phyloP scores from a whole-genome alignment of 495 filamentous ascomycete species.

The Aspergillus kassunensis region DNA sequence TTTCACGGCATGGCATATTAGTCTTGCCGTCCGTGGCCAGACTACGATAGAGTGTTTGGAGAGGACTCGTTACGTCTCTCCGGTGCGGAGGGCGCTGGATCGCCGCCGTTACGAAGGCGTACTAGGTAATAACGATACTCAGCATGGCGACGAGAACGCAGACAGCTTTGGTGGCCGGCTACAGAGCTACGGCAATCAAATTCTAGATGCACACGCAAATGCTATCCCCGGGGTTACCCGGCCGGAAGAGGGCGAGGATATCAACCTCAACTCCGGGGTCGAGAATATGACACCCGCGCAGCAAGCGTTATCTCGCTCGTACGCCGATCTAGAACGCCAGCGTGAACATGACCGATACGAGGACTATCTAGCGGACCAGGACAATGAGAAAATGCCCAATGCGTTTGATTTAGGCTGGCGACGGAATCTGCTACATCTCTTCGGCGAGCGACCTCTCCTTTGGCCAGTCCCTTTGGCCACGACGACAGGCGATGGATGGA shows the following conservation, averaged over 20 bases:
- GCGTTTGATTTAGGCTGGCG: slow-evolving; percentile 86
- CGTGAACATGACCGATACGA: slow-evolving; percentile 74
- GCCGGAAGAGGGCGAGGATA: slow-evolving; percentile 73
- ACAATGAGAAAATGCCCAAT: slow-evolving; percentile 79
- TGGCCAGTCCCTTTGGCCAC: slow-evolving; percentile 82
- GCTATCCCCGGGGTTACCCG: slow-evolving; percentile 75
- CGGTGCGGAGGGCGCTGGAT: slow-evolving; percentile 65
- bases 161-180: slow-evolving; percentile 56
- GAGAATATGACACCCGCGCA: slow-evolving; percentile 35
- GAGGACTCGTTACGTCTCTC: slow-evolving; percentile 86
- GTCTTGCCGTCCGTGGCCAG: slow-evolving; percentile 68
- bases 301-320: slow-evolving; percentile 53
- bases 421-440: slow-evolving; percentile 76
- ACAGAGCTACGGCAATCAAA: slow-evolving; percentile 68
- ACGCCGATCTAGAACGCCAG: slow-evolving; percentile 67
- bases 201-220: slow-evolving; percentile 78
- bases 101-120: slow-evolving; percentile 50
- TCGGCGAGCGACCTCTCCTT: slow-evolving; percentile 63
- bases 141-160: slow-evolving; percentile 44
- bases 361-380: slow-evolving; percentile 82
- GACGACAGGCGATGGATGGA: slow-evolving; percentile 90
- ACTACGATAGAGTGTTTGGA: slow-evolving; percentile 96
- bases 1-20: slow-evolving; percentile 91
- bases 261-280: slow-evolving; percentile 18
- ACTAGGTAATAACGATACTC: slow-evolving; percentile 12